Evolutionary conservation across 495 filamentous ascomycete genomes (phyloP).

Genomic region (Aspergillus steynii): DNA sequence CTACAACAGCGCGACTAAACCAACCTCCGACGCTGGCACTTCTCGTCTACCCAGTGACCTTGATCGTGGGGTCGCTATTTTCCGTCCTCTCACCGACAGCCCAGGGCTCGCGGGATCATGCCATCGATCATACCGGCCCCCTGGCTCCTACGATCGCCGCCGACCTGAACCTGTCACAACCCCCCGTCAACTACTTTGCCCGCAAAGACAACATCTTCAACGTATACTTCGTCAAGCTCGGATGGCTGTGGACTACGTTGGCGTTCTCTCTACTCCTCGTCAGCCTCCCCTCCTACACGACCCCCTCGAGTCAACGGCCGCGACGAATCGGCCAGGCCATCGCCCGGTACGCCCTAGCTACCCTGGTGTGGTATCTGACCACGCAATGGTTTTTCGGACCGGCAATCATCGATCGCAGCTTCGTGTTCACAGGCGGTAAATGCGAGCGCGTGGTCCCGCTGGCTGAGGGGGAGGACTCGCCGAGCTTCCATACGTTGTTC

Average conservation of each 20-base stretch:
- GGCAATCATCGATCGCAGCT: conserved; percentile 82
- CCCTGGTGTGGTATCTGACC: conserved; percentile 70
- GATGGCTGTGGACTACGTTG: conserved; percentile 85
- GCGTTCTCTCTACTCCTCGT: conserved; percentile 64
- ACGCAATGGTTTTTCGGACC: conserved; percentile 98
- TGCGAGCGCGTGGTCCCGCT: conserved; percentile 55
- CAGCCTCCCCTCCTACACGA: conserved; percentile 56
- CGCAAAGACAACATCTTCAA: conserved; percentile 91
- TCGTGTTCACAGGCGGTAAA: conserved; percentile 75
- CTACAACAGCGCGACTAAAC: conserved; percentile 11
- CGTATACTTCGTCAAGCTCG: conserved; percentile 86
- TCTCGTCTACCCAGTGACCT: conserved; percentile 73
- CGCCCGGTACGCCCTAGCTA: conserved; percentile 69
- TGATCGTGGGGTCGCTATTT: conserved; percentile 79
- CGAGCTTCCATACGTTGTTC: conserved; percentile 50
- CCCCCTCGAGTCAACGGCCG: conserved; percentile 21
- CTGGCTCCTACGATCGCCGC: conserved; percentile 55
- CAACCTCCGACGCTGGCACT: conserved; percentile 33
- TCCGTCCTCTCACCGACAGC: conserved; percentile 71
- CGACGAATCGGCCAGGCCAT: conserved; percentile 46
- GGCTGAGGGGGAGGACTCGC: conserved; percentile 24
- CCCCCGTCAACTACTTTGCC: conserved; percentile 78
- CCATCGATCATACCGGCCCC: conserved; percentile 58
- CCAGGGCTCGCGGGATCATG: conserved; percentile 30
- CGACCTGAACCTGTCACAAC: conserved; percentile 31